Percentiles rank a stretch among this genome's conserved stretches.
These are phyloP conservation scores for Ganoderma lucidum DNA, from an alignment of 1,284 basidiomycete species.

Conservation along the genomic window DNA sequence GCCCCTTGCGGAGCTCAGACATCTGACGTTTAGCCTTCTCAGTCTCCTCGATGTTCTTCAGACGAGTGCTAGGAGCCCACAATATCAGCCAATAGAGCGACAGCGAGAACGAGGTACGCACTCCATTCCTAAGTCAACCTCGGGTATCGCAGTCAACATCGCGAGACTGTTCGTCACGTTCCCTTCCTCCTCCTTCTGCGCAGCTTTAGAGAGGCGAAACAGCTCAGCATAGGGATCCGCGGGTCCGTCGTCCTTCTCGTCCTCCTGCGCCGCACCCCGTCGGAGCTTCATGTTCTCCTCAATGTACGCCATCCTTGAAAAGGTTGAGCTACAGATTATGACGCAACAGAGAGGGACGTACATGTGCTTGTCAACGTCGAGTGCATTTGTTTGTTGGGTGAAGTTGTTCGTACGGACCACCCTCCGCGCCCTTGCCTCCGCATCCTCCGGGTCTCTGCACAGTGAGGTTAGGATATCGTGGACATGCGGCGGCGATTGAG, in stretches of 20 bases:
- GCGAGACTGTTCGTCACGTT: conserved; percentile 91
- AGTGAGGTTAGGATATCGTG: conserved; percentile 11
- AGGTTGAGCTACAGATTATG: conserved; percentile 6
- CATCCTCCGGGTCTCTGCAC: conserved; percentile 65
- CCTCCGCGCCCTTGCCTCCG: conserved; percentile 74
- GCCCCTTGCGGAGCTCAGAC: conserved; percentile 74
- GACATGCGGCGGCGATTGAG: not conserved
- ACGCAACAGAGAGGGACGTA: conserved; percentile 47
- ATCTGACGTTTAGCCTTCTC: conserved; percentile 93
- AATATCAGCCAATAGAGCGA: not conserved
- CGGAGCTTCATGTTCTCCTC: conserved; percentile 90
- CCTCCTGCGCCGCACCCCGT: conserved; percentile 60
- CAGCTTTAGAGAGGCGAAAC: conserved; percentile 77
- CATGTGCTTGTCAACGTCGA: conserved; percentile 99
- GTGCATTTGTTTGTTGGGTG: conserved; percentile 93
- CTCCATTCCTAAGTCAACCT: conserved; percentile 99
- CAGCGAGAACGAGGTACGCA: conserved; percentile 52
- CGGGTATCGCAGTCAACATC: conserved; percentile 97
- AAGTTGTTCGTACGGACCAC: conserved; percentile 91
- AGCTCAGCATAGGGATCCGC: conserved; percentile 84
- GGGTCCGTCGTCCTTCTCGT: conserved; percentile 53
- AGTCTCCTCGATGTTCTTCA: conserved; percentile 96
- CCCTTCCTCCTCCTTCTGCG: conserved; percentile 80
- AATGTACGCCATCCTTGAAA: conserved; percentile 93
- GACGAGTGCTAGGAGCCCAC: conserved; percentile 66